A percentile compares a stretch with the other conserved stretches of the same genome.
phyloP scores from a whole-genome alignment of 805 yeast species.

The Lachancea mirantina region DNA sequence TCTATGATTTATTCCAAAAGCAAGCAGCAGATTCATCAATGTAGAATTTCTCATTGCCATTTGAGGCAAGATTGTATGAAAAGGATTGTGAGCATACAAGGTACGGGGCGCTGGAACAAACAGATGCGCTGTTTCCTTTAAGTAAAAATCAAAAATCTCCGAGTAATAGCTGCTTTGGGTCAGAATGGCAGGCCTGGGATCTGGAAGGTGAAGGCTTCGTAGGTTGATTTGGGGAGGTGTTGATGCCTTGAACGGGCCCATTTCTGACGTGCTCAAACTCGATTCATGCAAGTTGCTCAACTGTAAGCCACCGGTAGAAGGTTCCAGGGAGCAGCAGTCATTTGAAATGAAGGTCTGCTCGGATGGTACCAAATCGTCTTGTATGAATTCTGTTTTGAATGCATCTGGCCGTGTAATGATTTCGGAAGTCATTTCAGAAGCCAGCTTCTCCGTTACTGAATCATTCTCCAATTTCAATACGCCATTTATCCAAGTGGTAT shows the following conservation, averaged over 20 bases:
- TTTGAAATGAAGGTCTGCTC: no score
- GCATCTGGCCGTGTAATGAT: no score
- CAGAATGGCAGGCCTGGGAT: conserved; percentile 4
- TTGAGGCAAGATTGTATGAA: conserved; percentile 55
- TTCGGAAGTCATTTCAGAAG: no score
- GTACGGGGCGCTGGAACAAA: conserved; percentile 6
- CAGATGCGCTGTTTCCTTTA: conserved; percentile 9
- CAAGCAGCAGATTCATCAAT: conserved; percentile 48
- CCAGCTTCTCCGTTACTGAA: background rate
- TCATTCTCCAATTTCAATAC: conserved; percentile 4
- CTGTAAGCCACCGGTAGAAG: no score
- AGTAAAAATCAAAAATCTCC: conserved; percentile 8
- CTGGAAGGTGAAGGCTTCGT: background rate
- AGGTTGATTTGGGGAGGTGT: background rate
- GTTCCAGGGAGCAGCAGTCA: no score
- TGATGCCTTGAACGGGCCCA: background rate
- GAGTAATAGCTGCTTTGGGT: conserved; percentile 2
- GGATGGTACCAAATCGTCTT: no score
- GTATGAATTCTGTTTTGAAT: no score
- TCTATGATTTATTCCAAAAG: conserved; percentile 41
- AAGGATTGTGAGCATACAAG: conserved; percentile 43
- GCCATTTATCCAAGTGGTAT: conserved; percentile 10
- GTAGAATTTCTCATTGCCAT: conserved; percentile 54
- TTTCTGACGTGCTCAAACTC: no score
- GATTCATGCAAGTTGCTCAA: no score